These are phyloP conservation scores for Lipomyces starkeyi DNA, from an alignment of 805 yeast genomes.

Conservation along the genomic window DNA sequence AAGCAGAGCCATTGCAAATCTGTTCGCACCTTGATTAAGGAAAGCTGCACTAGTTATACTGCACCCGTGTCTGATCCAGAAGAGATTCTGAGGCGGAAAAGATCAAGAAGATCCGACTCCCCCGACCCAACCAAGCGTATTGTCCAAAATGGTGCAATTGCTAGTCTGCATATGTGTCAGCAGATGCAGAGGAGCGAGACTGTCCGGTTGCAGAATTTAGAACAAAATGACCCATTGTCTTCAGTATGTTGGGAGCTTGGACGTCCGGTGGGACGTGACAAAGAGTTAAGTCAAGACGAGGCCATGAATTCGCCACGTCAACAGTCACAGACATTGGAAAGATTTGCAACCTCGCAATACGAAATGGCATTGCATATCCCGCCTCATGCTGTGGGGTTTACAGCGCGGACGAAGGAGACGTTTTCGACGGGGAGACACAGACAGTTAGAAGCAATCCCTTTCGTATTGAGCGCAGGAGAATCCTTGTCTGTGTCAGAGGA, in stretches of 20 bases:
- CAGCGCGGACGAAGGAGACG: neutral
- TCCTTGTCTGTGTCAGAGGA: neutral
- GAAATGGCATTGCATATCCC: neutral
- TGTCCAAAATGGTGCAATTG: neutral
- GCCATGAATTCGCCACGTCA: neutral
- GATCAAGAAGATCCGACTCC: neutral
- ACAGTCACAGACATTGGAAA: neutral
- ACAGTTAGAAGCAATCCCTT: neutral
- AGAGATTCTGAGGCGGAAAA: neutral
- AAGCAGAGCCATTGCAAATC: neutral
- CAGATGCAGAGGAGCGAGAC: neutral
- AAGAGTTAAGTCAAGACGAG: neutral
- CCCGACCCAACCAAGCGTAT: neutral
- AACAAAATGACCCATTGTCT: neutral
- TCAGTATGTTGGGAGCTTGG: neutral
- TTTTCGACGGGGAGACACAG: neutral
- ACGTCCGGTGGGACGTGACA: neutral
- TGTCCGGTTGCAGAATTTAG: neutral
- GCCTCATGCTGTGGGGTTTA: neutral
- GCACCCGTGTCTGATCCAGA: neutral
- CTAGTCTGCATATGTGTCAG: neutral
- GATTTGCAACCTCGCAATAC: neutral
- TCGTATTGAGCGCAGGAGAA: neutral
- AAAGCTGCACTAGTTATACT: neutral
- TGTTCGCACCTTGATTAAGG: neutral